Percentiles rank a stretch among this genome's conserved stretches.
phyloP scores from a whole-genome alignment of 2,329 filamentous ascomycete genomes.

The Acarospora socialis region DNA sequence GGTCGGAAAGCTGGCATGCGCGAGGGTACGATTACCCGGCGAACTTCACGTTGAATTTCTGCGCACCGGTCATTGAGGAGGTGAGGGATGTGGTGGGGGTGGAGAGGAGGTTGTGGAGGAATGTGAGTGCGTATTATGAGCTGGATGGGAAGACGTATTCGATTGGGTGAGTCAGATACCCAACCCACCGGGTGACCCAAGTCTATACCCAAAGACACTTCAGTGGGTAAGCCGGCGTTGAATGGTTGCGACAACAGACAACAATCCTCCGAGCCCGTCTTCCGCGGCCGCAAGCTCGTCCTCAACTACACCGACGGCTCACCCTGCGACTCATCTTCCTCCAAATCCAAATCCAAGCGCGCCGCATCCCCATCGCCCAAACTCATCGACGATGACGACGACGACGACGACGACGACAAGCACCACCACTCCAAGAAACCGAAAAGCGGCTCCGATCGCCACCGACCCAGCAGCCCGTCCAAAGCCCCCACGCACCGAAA shows the following conservation, averaged over 20 bases:
- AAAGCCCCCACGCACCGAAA: constrained; percentile 36
- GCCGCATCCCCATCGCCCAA: constrained; percentile 2
- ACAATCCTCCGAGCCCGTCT: constrained; percentile 31
- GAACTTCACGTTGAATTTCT: constrained; percentile 38
- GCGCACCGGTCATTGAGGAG: constrained; percentile 34
- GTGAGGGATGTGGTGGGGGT: constrained; percentile 33
- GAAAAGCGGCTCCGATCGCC: constrained; percentile 15
- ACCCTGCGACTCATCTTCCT: constrained; percentile 42
- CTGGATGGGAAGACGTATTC: constrained; percentile 30
- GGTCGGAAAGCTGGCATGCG: constrained; percentile 33
- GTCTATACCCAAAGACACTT: too few relatives aligned
- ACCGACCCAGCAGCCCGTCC: constrained; percentile 8
- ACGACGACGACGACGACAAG: constrained; percentile 17
- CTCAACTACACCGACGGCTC: constrained; percentile 67
- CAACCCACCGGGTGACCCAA: background rate
- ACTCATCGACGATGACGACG: constrained; percentile 12
- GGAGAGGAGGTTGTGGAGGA: constrained; percentile 26
- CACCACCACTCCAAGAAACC: constrained; percentile 20
- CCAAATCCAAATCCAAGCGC: constrained; percentile 12
- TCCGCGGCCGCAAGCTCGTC: constrained; percentile 47
- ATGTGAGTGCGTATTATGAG: constrained; percentile 36
- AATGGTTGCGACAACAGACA: too few relatives aligned
- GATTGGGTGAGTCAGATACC: constrained; percentile 26
- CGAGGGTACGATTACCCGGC: constrained; percentile 35
- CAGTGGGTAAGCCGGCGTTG: too few relatives aligned